These are phyloP conservation scores for Didymella keratinophila DNA, from an alignment of 2,329 filamentous ascomycete genomes.

Conservation along the genomic window DNA sequence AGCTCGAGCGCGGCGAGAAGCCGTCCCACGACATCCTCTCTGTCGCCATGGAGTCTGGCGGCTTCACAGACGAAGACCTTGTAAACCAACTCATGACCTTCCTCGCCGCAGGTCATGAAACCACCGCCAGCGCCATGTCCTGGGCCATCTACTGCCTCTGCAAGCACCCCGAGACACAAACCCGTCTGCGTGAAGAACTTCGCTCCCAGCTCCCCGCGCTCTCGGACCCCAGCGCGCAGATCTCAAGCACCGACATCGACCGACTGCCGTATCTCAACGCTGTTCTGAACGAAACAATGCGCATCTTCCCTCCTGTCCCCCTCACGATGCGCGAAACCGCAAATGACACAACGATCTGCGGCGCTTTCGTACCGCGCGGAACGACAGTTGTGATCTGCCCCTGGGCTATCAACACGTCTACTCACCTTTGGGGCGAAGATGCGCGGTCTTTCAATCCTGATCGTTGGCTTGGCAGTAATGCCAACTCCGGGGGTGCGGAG, in stretches of 20 bases:
- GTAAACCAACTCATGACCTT: conserved; percentile 92
- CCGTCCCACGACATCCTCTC: conserved; percentile 77
- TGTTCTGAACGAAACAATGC: conserved; percentile 78
- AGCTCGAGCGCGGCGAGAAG: conserved; percentile 55
- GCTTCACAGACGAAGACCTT: conserved; percentile 80
- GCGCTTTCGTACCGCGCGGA: conserved; percentile 71
- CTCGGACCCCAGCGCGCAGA: conserved; percentile 48
- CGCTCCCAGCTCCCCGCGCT: conserved; percentile 56
- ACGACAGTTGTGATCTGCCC: conserved; percentile 72
- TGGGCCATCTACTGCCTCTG: conserved; percentile 64
- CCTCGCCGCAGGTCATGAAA: conserved; percentile 73
- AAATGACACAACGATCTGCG: conserved; percentile 70
- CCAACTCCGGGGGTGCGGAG: conserved; percentile 72
- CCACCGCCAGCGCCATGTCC: conserved; percentile 61
- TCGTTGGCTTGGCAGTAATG: conserved; percentile 58
- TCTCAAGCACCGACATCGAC: conserved; percentile 69
- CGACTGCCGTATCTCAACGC: conserved; percentile 78
- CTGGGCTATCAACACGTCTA: conserved; percentile 74
- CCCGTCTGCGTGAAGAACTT: conserved; percentile 60
- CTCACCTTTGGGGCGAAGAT: conserved; percentile 77
- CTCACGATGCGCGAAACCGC: conserved; percentile 72
- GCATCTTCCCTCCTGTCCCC: conserved; percentile 75
- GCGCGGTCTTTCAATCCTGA: conserved; percentile 78
- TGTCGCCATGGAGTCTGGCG: conserved; percentile 77
- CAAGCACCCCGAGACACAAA: conserved; percentile 59